Conservation (phyloP, 2,329 filamentous ascomycete genomes). For the Colletotrichum viniferum region DNA sequence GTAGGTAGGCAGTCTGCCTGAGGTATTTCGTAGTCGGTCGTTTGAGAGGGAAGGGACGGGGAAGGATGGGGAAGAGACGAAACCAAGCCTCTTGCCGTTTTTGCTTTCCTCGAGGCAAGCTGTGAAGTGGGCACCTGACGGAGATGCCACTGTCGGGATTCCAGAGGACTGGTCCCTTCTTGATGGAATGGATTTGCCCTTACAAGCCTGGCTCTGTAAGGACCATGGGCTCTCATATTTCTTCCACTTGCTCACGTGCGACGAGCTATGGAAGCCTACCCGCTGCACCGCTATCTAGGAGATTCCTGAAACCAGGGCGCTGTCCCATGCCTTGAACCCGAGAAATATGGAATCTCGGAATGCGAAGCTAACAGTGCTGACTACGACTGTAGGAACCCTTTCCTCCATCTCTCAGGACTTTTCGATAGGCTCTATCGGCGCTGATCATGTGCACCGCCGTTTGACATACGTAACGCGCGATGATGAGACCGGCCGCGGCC, state of each 20-base stretch:
- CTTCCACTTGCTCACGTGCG: no score
- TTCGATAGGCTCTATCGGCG: not conserved
- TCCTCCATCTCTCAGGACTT: not conserved
- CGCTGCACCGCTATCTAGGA: no score
- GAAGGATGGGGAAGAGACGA: not conserved
- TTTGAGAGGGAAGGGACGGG: not conserved
- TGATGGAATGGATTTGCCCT: no score
- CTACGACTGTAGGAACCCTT: not conserved
- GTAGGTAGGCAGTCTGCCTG: not conserved
- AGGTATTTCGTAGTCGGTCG: no score
- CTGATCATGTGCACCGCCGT: not conserved
- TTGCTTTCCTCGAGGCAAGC: rapidly evolving
- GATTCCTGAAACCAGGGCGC: no score
- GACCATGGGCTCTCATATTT: no score
- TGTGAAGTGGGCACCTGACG: no score
- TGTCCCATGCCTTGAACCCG: not conserved
- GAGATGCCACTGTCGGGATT: no score
- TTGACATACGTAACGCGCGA: not conserved
- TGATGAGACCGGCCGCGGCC: not conserved
- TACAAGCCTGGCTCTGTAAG: no score
- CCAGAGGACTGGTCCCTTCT: no score
- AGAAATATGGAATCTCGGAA: not conserved
- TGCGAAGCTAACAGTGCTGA: not conserved
- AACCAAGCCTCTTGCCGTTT: not conserved
- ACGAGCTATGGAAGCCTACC: no score